These are phyloP conservation scores for Erucastrum elatum DNA, from an alignment of 345 rosid species.

Conservation along the genomic window DNA sequence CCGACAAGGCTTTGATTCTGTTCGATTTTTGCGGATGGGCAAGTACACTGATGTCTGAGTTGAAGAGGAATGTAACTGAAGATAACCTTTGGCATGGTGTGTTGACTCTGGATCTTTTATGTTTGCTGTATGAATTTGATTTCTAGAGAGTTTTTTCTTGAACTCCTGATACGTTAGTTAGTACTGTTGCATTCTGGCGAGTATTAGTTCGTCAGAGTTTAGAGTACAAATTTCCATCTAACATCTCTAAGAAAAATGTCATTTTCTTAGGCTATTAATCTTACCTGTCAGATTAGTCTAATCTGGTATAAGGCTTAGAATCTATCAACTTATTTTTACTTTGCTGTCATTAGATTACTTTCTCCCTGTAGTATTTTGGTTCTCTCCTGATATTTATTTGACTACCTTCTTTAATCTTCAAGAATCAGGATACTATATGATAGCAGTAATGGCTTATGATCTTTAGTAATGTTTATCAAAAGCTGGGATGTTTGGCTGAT, in stretches of 20 bases:
- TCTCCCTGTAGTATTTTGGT: background rate
- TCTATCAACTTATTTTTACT: background rate
- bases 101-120: conserved; percentile 12
- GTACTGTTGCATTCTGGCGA: background rate
- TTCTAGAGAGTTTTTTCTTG: background rate
- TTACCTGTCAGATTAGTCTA: background rate
- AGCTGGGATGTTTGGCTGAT: conserved; percentile 20
- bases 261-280: background rate
- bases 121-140: background rate
- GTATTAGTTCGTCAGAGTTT: background rate
- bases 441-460: background rate
- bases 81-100: conserved; percentile 47
- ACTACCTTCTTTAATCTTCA: background rate
- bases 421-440: background rate
- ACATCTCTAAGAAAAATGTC: background rate
- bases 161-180: conserved; percentile 1
- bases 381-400: conserved; percentile 15
- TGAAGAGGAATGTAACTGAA: conserved; percentile 49
- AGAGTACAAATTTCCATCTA: background rate
- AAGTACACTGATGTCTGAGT: conserved; percentile 42
- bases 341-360: conserved; percentile 9
- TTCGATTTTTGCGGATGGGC: conserved; percentile 90
- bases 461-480: background rate
- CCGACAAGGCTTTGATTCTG: conserved; percentile 72
- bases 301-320: background rate